Conservation (phyloP, 441 rosid species). For the Sinapis alba region DNA sequence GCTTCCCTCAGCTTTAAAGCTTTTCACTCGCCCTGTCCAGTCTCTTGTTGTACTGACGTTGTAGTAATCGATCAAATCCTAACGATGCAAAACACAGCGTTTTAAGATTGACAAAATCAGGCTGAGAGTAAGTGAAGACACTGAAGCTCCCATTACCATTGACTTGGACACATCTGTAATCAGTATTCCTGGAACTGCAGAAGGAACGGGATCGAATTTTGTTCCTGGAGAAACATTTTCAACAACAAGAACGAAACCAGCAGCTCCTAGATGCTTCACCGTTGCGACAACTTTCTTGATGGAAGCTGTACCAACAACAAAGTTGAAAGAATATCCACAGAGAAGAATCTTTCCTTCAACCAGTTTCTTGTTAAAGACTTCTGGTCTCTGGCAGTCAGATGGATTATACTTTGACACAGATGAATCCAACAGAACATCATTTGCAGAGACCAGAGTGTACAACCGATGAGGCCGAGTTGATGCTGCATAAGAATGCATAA, state of each 20-base stretch:
- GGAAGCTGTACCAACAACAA: slow-evolving; percentile 86
- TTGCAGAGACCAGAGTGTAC: slow-evolving; percentile 84
- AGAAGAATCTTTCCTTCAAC: slow-evolving; percentile 85
- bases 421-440: slow-evolving; percentile 82
- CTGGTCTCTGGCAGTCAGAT: slow-evolving; percentile 94
- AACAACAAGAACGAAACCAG: slow-evolving; percentile 93
- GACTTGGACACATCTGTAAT: slow-evolving; percentile 77
- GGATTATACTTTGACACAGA: slow-evolving; percentile 76
- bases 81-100: background rate
- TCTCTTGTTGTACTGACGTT: slow-evolving; percentile 81
- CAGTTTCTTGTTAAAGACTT: slow-evolving; percentile 75
- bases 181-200: slow-evolving; percentile 77
- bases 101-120: background rate
- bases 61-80: slow-evolving; percentile 94
- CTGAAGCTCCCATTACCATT: slow-evolving; percentile 50
- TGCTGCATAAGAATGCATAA: slow-evolving; percentile 54
- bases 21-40: slow-evolving; percentile 94
- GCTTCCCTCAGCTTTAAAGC: slow-evolving; percentile 79
- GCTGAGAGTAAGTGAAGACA: background rate
- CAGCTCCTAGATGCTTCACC: slow-evolving; percentile 83
- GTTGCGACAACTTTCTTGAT: slow-evolving; percentile 88
- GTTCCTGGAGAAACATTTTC: slow-evolving; percentile 92
- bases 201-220: slow-evolving; percentile 92
- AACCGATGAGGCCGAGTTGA: slow-evolving; percentile 70
- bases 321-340: slow-evolving; percentile 95